A percentile compares a stretch with the other conserved stretches of the same genome.
These are phyloP conservation scores for Cucumis sativus DNA, from an alignment of 306 rosid species.

Conservation along the genomic window Cucumber_9930_V3 NC_026657.2:38415501-38416000, in stretches of 20 bases:
- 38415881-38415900: background rate
- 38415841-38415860: background rate
- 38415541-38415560: conserved; percentile 40
- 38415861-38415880: background rate
- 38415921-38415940: background rate
- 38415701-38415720: background rate
- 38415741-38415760: too few relatives aligned
- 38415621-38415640: conserved; percentile 4
- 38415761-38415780: too few relatives aligned
- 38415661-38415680: background rate
- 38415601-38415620: conserved; percentile 51
- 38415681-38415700: background rate
- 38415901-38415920: background rate
- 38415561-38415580: conserved; percentile 47
- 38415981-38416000: background rate
- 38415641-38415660: background rate
- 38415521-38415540: conserved; percentile 45
- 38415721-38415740: too few relatives aligned
- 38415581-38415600: conserved; percentile 48
- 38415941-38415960: background rate
- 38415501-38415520: conserved; percentile 40
- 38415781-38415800: too few relatives aligned
- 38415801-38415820: too few relatives aligned
- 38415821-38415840: background rate
- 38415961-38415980: background rate